Evolutionary conservation across 345 rosid genomes (phyloP).

Genomic region (Murraya paniculata): DNA sequence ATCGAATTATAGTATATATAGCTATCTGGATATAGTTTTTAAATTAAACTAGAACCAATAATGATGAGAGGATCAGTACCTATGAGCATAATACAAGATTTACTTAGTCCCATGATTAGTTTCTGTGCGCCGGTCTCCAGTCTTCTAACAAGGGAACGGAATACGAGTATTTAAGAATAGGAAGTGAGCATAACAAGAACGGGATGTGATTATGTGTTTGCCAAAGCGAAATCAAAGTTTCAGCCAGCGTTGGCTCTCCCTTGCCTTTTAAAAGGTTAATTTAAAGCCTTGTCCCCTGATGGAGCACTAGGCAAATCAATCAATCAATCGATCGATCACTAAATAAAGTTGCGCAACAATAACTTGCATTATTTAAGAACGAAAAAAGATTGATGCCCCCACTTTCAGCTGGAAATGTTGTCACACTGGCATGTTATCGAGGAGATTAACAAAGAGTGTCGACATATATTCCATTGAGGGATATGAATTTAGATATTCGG

Average conservation of each 20-base stretch:
- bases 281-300: not conserved
- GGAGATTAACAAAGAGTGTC: not conserved
- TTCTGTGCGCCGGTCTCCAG: constrained; percentile 27
- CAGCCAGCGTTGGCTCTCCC: not conserved
- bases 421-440: not conserved
- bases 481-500: no score
- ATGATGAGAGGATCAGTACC: constrained; percentile 31
- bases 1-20: not conserved
- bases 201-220: not conserved
- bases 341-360: not conserved
- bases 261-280: not conserved
- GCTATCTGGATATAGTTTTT: no score
- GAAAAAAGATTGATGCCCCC: not conserved
- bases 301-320: constrained; percentile 10
- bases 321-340: not conserved
- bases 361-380: not conserved
- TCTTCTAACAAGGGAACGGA: constrained; percentile 10
- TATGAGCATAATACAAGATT: constrained; percentile 72
- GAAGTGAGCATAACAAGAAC: not conserved
- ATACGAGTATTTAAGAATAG: not conserved
- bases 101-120: constrained; percentile 41
- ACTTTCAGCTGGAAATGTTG: not conserved
- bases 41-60: no score
- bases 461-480: not conserved
- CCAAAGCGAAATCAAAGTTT: not conserved